Evolutionary conservation across 2,329 filamentous ascomycete genomes (phyloP), one percentile per base, ranked within the genome.

Genomic region (Trichoderma sp.): DNA sequence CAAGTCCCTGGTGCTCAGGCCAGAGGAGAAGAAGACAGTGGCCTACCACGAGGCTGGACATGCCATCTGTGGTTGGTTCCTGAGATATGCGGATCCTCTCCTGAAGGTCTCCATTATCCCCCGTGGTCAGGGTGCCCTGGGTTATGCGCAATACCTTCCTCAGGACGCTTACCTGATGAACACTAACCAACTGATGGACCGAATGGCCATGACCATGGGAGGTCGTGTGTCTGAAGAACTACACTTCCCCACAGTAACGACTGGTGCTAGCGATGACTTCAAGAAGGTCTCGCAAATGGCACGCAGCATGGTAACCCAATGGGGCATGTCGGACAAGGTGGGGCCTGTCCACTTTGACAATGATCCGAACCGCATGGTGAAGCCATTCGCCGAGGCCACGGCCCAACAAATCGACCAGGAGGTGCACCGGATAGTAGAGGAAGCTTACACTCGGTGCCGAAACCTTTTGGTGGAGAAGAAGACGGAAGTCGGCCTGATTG

Each of bases 81-180:
- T 99, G 84, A 90, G 93, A 82, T 94, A 93, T 81, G 96, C 96
- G n/a, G 96, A 99, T 79, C 96, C 96, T 21, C 89, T 99, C 4
- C 91, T 99, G 73, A 99, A 99, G 85, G 96, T 99, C 58, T 98
- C 95, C 72, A 99, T 99, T 82, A 98, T 99, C 77, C 96, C 96
- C 21, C 94, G 96, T 79, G 96, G 95, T 71, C 93, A 96, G 81
- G 96, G 94, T 43, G 94, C 95, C 30, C 87, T 99, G 18, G 96
- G 96, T 9, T 99, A 99, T 80, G 96, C 96, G 2, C 96, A 99
- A 82, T 98, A 98, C 81, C 88, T 99, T n/a, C 96, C 96, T 1
- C 88, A 91, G 26, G 96, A 99, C 79, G 94, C 93, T 9, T 98
- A 98, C 81, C 88, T 99, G 74, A 96, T 99, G 95, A 97, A 92